A percentile compares a stretch with the other conserved stretches of the same genome.
phyloP scores from a whole-genome alignment of 345 rosid species.

The Gossypium raimondii region DNA sequence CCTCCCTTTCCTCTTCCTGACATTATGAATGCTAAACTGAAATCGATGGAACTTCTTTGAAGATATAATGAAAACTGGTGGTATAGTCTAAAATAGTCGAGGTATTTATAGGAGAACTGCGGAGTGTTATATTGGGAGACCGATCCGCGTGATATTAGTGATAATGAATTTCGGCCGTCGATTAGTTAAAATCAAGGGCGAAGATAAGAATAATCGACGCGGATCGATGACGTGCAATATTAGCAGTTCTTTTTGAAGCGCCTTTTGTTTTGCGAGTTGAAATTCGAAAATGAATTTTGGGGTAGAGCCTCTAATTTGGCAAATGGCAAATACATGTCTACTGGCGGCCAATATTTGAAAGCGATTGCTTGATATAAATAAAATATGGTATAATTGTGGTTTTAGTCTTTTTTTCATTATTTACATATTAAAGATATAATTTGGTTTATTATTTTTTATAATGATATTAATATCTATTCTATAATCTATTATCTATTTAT shows the following conservation, averaged over 20 bases:
- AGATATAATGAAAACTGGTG: not conserved
- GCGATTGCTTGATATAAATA: too few species aligned
- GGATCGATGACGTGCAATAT: conserved; percentile 36
- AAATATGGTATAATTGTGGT: too few species aligned
- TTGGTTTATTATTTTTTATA: too few species aligned
- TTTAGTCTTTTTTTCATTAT: too few species aligned
- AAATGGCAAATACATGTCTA: too few species aligned
- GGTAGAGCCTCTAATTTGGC: not conserved
- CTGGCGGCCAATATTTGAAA: too few species aligned
- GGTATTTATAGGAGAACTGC: not conserved
- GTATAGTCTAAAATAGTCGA: not conserved
- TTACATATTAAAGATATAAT: too few species aligned
- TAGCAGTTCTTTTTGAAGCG: not conserved
- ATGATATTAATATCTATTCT: too few species aligned
- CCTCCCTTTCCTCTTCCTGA: conserved; percentile 66
- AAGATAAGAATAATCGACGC: not conserved
- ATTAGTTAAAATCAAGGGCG: conserved; percentile 18
- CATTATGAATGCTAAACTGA: conserved; percentile 19
- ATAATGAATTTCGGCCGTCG: not conserved
- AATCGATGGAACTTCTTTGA: not conserved
- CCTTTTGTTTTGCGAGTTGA: not conserved
- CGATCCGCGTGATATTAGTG: conserved; percentile 13
- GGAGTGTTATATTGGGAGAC: not conserved
- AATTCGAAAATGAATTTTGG: not conserved
- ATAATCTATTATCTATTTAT: too few species aligned